Evolutionary conservation across 73 alveolate genomes (phyloP), one percentile per base, ranked within the genome.

Genomic region (Breviolum minutum): DNA sequence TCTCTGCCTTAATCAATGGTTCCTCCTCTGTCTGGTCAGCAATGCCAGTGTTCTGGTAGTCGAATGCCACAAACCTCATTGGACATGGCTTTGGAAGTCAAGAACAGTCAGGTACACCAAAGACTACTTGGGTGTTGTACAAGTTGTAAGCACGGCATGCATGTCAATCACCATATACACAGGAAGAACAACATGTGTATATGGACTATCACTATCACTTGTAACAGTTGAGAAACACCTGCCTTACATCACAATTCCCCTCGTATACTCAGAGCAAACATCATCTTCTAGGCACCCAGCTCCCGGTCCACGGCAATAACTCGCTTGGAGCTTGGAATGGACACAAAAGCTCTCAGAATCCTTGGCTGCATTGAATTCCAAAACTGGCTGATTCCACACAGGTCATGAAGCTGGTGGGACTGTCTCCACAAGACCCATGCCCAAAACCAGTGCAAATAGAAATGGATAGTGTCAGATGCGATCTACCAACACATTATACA

Each of bases 31-130:
- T 92, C 70, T 73, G 90, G 84, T 92, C 98, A n/a, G 98, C 81
- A 60, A 92, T 77, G 48, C 98, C 98, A 3, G 98, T 92, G 81
- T 92, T 92, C 98, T 92, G 91, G 90, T 92, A 92, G 98, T 92
- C 98, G 60, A 92, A 92, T 20, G 98, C 98, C 32, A 92, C 82
- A 27, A 92, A 76, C 91, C 98, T 89, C 9, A 12, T 29, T 17
- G 77, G 87, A 7, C 6, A 7, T 24, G 87, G 26, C 54, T 40
- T 40, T 3, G 54, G 54, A 40, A 40, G 54, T 40, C 54, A 40
- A 40, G 54, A 40, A 40, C 54, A 40, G 54, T 40, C 54, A 40
- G 54, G 54, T 40, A 40, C 54, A 40, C 54, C 54, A 40, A 40
- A 40, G 54, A 40, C 54, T 40, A 40, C 54, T 40, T 40, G 54